phyloP scores from a whole-genome alignment of 257 asterid species.

The Solanum commersonii region DNA sequence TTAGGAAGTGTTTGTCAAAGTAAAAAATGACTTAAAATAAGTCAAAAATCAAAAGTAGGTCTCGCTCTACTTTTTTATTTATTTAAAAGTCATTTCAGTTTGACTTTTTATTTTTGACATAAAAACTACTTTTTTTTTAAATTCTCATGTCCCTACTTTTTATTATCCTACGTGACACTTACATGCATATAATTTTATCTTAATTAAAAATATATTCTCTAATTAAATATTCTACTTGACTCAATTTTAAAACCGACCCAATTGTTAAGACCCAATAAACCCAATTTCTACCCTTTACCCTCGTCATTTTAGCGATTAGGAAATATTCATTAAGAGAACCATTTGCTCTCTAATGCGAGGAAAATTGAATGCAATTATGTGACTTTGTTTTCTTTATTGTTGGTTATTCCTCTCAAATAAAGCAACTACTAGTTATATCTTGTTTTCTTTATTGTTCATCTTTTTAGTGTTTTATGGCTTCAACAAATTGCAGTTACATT shows the following conservation, averaged over 20 bases:
- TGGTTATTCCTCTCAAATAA: background rate
- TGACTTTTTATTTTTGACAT: too few relatives aligned
- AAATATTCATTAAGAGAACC: background rate
- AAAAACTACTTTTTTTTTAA: too few relatives aligned
- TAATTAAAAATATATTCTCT: background rate
- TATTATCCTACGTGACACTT: background rate
- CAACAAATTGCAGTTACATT: background rate
- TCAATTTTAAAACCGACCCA: background rate
- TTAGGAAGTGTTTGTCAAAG: too few relatives aligned
- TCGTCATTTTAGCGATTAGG: background rate
- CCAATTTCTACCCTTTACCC: background rate
- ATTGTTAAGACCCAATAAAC: background rate
- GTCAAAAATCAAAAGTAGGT: too few relatives aligned
- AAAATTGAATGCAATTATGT: background rate
- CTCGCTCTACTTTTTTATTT: too few relatives aligned
- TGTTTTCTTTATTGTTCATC: background rate
- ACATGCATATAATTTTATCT: background rate
- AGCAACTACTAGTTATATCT: background rate
- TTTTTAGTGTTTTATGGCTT: background rate
- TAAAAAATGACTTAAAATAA: too few relatives aligned
- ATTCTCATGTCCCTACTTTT: background rate
- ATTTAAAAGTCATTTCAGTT: too few relatives aligned
- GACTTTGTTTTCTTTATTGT: background rate
- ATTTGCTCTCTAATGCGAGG: background rate
- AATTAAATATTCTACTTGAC: background rate